Evolutionary conservation across 2,329 filamentous ascomycete genomes (phyloP).

Genomic region (Botrytis porri): DNA sequence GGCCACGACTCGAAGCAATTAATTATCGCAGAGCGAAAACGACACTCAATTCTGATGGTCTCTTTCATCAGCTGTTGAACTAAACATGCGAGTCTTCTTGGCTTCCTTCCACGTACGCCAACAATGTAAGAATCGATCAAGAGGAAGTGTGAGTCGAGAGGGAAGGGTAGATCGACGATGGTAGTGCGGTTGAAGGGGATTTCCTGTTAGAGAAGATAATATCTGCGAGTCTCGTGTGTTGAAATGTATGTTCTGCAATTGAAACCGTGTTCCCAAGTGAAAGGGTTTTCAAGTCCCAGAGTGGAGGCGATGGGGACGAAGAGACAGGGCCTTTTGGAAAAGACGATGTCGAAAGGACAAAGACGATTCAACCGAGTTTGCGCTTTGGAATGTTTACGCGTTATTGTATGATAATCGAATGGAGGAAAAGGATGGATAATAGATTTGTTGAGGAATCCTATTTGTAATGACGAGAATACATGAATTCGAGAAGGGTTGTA

Average conservation of each 20-base stretch:
- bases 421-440: neutral
- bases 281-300: slow-evolving; percentile 18
- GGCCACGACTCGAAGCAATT: slow-evolving; percentile 37
- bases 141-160: neutral
- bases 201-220: neutral
- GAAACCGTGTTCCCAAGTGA: slow-evolving; percentile 17
- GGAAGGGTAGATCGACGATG: slow-evolving; percentile 7
- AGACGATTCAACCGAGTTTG: slow-evolving; percentile 21
- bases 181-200: neutral
- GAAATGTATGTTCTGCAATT: slow-evolving; percentile 18
- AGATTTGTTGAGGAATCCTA: slow-evolving; percentile 8
- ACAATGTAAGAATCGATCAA: slow-evolving; percentile 7
- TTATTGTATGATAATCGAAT: slow-evolving; percentile 11
- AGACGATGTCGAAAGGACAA: slow-evolving; percentile 19
- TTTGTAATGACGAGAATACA: slow-evolving; percentile 12
- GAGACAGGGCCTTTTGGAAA: slow-evolving; percentile 11
- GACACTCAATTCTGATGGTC: slow-evolving; percentile 25
- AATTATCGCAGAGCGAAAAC: slow-evolving; percentile 33
- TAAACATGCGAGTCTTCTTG: slow-evolving; percentile 10
- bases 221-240: slow-evolving; percentile 8
- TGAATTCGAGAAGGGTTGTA: slow-evolving; percentile 1
- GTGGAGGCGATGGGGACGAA: slow-evolving; percentile 18
- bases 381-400: slow-evolving; percentile 20
- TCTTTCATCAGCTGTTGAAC: slow-evolving; percentile 34
- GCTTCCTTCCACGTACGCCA: slow-evolving; percentile 15